phyloP scores from a whole-genome alignment of 768 basidiomycete species.

The Epithele typhae region DNA sequence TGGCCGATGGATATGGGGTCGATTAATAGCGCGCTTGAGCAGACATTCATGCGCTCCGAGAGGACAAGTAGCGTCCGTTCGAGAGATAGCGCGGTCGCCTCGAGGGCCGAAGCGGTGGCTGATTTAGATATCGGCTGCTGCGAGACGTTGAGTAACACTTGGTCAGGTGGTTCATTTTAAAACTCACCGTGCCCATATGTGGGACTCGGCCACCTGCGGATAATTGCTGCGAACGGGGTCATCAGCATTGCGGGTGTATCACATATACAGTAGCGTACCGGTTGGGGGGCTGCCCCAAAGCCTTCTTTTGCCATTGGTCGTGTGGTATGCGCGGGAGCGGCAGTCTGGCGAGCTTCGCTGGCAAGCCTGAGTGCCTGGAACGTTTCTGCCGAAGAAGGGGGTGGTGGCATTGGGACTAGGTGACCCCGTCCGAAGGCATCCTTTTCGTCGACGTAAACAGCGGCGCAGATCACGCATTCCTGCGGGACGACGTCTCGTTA shows the following conservation, averaged over 20 bases:
- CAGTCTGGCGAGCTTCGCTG: too few species aligned
- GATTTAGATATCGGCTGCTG: neutral
- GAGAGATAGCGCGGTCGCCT: conserved; percentile 42
- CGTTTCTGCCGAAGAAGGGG: neutral
- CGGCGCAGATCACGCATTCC: conserved; percentile 78
- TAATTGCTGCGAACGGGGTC: too few species aligned
- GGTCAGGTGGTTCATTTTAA: too few species aligned
- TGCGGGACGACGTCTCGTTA: conserved; percentile 22
- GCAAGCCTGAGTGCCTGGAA: neutral
- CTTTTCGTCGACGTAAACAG: conserved; percentile 51
- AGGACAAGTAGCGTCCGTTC: conserved; percentile 49
- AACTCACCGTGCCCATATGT: too few species aligned
- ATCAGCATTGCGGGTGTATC: too few species aligned
- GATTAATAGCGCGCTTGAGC: conserved; percentile 34
- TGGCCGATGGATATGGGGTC: conserved; percentile 49
- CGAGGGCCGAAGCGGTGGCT: conserved; percentile 24
- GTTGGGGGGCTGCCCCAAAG: too few species aligned
- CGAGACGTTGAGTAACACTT: too few species aligned
- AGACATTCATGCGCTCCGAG: conserved; percentile 43
- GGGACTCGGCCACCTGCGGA: too few species aligned
- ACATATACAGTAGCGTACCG: too few species aligned
- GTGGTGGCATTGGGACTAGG: conserved; percentile 15
- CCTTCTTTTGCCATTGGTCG: too few species aligned
- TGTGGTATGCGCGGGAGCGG: too few species aligned
- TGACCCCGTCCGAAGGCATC: conserved; percentile 48